Evolutionary conservation across 345 rosid species (phyloP).

Genomic region (Ailanthus altissimus): DNA sequence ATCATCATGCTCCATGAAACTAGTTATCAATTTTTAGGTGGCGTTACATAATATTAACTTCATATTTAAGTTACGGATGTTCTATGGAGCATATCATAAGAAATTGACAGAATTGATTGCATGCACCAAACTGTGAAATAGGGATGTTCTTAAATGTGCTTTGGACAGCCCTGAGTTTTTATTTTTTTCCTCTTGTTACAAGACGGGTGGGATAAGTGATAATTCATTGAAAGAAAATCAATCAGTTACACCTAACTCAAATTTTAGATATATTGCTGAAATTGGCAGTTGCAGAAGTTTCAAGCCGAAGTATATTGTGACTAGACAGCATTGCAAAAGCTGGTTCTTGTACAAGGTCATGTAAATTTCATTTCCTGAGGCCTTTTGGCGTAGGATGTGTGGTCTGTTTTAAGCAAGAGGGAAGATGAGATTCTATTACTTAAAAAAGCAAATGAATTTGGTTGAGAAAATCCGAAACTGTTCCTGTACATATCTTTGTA

Average conservation of each 20-base stretch:
- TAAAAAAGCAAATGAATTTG: neutral
- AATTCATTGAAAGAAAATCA: neutral
- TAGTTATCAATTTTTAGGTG: neutral
- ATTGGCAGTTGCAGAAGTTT: neutral
- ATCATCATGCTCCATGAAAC: slow-evolving; percentile 11
- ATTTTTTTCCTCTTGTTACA: no score
- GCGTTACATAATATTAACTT: neutral
- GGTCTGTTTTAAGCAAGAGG: neutral
- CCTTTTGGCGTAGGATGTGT: neutral
- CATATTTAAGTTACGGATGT: neutral
- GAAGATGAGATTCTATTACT: neutral
- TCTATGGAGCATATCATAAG: neutral
- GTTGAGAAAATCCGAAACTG: neutral
- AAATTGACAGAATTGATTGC: neutral
- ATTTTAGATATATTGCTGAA: neutral
- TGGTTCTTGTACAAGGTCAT: neutral
- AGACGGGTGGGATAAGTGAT: neutral
- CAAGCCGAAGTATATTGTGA: neutral
- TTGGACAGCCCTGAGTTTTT: no score
- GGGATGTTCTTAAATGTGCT: neutral
- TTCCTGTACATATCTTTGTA: slow-evolving; percentile 2
- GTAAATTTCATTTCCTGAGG: neutral
- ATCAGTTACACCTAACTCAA: neutral
- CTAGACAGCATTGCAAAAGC: neutral
- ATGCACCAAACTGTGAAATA: neutral